phyloP scores from a whole-genome alignment of 495 filamentous ascomycete species.

The Geopyxis carbonaria region DNA sequence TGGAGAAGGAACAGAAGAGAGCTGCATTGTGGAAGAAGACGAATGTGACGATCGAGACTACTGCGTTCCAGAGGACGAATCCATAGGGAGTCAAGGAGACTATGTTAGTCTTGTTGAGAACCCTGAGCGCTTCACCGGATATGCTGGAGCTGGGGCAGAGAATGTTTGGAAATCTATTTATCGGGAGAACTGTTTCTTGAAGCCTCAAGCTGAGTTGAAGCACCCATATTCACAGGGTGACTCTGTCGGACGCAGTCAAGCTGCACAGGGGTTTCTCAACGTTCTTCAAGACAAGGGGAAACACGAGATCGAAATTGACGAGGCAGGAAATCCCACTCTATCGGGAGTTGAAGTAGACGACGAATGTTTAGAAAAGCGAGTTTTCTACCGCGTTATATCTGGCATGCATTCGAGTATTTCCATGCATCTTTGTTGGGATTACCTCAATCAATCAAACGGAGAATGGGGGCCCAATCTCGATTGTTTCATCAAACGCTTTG shows the following conservation, averaged over 20 bases:
- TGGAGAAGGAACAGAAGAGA: conserved; percentile 77
- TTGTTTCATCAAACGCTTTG: conserved; percentile 75
- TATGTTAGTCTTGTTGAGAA: conserved; percentile 91
- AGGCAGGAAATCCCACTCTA: conserved; percentile 31
- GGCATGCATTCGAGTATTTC: conserved; percentile 97
- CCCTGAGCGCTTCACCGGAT: conserved; percentile 89
- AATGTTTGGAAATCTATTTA: conserved; percentile 96
- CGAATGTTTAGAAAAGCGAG: conserved; percentile 89
- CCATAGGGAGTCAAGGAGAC: conserved; percentile 70
- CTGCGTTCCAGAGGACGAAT: conserved; percentile 90
- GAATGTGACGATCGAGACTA: conserved; percentile 96
- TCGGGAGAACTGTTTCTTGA: conserved; percentile 90
- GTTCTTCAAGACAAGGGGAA: conserved; percentile 58
- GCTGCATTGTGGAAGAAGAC: conserved; percentile 91
- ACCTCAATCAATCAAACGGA: conserved; percentile 86
- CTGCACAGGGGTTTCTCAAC: conserved; percentile 66
- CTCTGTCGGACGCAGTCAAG: conserved; percentile 33
- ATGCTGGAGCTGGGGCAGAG: conserved; percentile 60
- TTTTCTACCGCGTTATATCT: conserved; percentile 85
- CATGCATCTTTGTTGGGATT: conserved; percentile 90
- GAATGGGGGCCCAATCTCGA: conserved; percentile 78
- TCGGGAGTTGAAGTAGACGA: conserved; percentile 56
- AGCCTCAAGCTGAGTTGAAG: conserved; percentile 13
- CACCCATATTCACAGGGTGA: too few relatives aligned
- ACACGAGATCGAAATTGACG: conserved; percentile 37